Evolutionary conservation across 495 filamentous ascomycete species (phyloP).

Genomic region (Astrothelium subdiscretum): DNA sequence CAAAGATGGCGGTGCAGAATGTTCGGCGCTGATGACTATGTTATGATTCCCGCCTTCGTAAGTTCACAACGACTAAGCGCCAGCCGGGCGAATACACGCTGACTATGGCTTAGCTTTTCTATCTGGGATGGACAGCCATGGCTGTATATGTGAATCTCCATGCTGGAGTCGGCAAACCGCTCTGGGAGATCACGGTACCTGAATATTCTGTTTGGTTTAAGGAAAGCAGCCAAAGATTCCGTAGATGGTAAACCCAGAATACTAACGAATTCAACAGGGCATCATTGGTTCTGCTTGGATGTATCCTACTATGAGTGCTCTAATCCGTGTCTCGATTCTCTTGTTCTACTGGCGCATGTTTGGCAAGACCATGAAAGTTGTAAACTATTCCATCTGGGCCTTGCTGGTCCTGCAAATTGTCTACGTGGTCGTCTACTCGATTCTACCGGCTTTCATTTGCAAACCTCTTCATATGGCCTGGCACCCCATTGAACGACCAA

Average conservation of each 20-base stretch:
- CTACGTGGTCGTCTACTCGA: slow-evolving; percentile 14
- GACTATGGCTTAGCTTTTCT: slow-evolving; percentile 12
- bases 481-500: slow-evolving; percentile 5
- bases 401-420: slow-evolving; percentile 12
- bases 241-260: neutral
- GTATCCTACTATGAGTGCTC: slow-evolving; percentile 16
- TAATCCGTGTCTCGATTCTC: slow-evolving; percentile 18
- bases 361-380: neutral
- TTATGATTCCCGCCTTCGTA: slow-evolving; percentile 6
- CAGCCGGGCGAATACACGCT: neutral
- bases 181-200: slow-evolving; percentile 19
- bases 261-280: neutral
- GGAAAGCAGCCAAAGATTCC: neutral
- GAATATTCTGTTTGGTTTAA: slow-evolving; percentile 21
- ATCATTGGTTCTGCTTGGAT: slow-evolving; percentile 6
- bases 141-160: slow-evolving; percentile 16
- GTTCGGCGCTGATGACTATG: slow-evolving; percentile 4
- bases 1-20: neutral
- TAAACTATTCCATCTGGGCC: neutral
- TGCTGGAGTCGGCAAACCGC: slow-evolving; percentile 22
- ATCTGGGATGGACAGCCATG: slow-evolving; percentile 16
- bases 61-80: neutral
- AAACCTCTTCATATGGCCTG: slow-evolving; percentile 11
- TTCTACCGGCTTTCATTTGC: slow-evolving; percentile 16
- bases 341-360: slow-evolving; percentile 19